Evolutionary conservation across 2,329 filamentous ascomycete genomes (phyloP).

Genomic region (Fusarium decemcellulare): DNA sequence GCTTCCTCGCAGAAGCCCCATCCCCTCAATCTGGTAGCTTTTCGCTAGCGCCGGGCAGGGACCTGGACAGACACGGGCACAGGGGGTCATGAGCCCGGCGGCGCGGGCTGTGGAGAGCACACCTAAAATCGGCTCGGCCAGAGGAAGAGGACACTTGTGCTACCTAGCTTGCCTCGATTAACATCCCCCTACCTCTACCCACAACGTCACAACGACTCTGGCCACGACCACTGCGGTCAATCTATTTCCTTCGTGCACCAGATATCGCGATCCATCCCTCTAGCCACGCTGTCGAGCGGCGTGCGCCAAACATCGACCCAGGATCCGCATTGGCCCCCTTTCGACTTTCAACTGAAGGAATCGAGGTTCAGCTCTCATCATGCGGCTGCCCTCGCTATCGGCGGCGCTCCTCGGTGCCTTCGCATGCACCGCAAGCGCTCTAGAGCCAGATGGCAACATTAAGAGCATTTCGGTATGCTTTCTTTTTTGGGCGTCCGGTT

Average conservation of each 20-base stretch:
- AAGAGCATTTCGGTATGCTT: conserved; percentile 66
- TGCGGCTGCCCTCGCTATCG: conserved; percentile 64
- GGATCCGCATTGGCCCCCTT: conserved; percentile 36
- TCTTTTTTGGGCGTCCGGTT: neutral
- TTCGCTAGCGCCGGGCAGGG: neutral
- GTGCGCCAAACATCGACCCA: conserved; percentile 37
- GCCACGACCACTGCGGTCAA: conserved; percentile 40
- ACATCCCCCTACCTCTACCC: conserved; percentile 42
- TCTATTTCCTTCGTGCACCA: conserved; percentile 12
- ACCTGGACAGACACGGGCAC: conserved; percentile 6
- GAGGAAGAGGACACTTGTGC: conserved; percentile 50
- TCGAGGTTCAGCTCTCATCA: conserved; percentile 49
- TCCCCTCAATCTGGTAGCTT: neutral
- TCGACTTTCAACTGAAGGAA: conserved; percentile 19
- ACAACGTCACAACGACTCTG: conserved; percentile 43
- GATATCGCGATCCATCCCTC: conserved; percentile 15
- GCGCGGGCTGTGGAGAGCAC: conserved; percentile 38
- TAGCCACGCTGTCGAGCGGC: conserved; percentile 38
- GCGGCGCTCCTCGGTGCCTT: conserved; percentile 64
- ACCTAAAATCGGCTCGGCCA: conserved; percentile 43
- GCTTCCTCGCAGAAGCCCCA: neutral
- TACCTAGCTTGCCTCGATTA: conserved; percentile 41
- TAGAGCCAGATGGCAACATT: conserved; percentile 62
- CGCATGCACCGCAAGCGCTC: conserved; percentile 65
- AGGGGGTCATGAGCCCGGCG: conserved; percentile 20